Evolutionary conservation across 257 asterid species (phyloP), one percentile per base, ranked within the genome.

Genomic region (Misopates orontium): DNA sequence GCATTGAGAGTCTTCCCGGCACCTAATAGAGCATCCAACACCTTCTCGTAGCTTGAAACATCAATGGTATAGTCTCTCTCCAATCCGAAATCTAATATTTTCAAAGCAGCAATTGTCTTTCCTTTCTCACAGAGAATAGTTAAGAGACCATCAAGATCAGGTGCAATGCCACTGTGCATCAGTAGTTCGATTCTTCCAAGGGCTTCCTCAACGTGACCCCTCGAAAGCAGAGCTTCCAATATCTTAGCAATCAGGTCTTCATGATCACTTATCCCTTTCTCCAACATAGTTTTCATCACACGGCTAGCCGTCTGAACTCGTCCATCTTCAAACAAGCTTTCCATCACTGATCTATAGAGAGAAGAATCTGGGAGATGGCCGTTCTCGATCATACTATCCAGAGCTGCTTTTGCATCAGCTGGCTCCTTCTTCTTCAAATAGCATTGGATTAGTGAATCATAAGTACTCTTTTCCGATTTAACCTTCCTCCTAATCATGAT

Each of bases 191-290:
- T 86, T 75, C 97, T 82, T 68, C 99, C 97, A 2, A 90, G 78
- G 25, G 95, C 95, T 80, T 90, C 99, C 79, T 88, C 99, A 21
- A 90, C 93, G 54, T 94, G 99, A 32, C 97, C 97, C 82, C 97
- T 86, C 85, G 80, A 64, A 1, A 90, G 74, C 66, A 94, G 79
- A 57, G 96, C 95, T 78, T 90, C 96, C 78, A 86, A 52, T 45
- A 94, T 83, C 72, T 88, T 83, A 49, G 70, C 72, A 62, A 86
- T 79, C 80, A 90, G 73, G 70, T 88, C 95, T 72, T 78, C 74
- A 62, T 90, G 88, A 62, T 88, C 95, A 6, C 78, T 82, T 68
- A 83, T 80, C 47, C 97, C 91, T 75, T 86, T 94, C 75, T 90
- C 97, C 79, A 90, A 56, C 99, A 94, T 94, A 66, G 80, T 78